Evolutionary conservation across 371 early-diverging fungal species (phyloP), one percentile per base, ranked within the genome.

Genomic region (Mortierella polycephala): DNA sequence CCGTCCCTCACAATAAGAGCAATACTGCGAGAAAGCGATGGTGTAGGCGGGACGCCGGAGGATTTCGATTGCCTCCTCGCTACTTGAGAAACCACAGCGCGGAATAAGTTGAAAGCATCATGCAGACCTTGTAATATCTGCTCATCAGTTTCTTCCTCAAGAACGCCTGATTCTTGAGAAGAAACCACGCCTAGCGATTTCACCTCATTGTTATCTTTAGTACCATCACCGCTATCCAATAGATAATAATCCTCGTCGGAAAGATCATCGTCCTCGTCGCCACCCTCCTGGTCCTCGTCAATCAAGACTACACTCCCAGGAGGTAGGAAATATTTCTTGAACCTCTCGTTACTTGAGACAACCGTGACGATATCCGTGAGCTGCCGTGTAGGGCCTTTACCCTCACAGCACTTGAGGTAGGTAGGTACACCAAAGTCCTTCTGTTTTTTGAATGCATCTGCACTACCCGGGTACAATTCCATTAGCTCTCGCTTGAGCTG

Each of bases 151-250:
- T 51, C 51, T 51, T 54, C 55, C 55, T 54, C 55, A 30, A 37
- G 55, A 54, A 37, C 10, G 55, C 16, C 13, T 21, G 55, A 54
- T 30, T 30, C 55, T 54, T 54, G 55, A 37, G 55, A 54, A 20
- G 55, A 54, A 30, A 1, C 1, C 2, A 13, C 1, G 55, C 3
- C 18, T 37, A 10, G 39, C 55, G 37, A 30, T 30, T 30, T 4
- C 30, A 4, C 30, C 4, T 4, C 30, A 30, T 30, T 4, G 4
- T 30, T 4, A 4, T 30, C 30, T 30, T 30, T 30, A 4, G 30
- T 1, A 30, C 30, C 4, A 30, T 4, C 30, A 4, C 30, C 30
- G 30, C 30, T 30, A 30, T 30, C 4, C 30, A 30, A 30, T 30
- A 4, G 30, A 4, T 30, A 30, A 4, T 30, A 30, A 4, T 30